Percentiles rank a stretch among this genome's conserved stretches.
These are phyloP conservation scores for Lathyrus sativus DNA, from an alignment of 306 rosid species.

Conservation along the genomic window DNA sequence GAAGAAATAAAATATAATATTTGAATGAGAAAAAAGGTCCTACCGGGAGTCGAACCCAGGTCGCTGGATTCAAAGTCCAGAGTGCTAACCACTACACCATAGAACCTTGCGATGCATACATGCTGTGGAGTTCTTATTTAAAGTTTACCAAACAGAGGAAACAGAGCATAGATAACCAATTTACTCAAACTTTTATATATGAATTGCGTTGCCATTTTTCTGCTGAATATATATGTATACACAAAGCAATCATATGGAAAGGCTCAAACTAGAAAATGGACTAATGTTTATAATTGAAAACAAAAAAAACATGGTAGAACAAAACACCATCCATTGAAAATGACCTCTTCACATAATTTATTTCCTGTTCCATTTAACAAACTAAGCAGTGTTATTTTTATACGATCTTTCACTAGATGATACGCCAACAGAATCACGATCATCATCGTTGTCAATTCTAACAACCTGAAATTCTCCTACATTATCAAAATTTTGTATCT, in stretches of 20 bases:
- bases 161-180: background rate
- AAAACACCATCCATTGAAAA: slow-evolving; percentile 2
- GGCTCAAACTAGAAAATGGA: too few species aligned
- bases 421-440: slow-evolving; percentile 5
- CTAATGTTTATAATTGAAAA: too few species aligned
- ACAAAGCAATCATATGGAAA: too few species aligned
- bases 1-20: too few species aligned
- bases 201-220: too few species aligned
- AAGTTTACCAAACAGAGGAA: background rate
- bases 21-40: slow-evolving; percentile 33
- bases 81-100: slow-evolving; percentile 67
- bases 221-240: too few species aligned
- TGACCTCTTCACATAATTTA: slow-evolving; percentile 48
- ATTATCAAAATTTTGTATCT: slow-evolving; percentile 30
- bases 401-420: background rate
- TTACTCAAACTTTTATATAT: background rate
- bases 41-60: slow-evolving; percentile 65
- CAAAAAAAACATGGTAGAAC: too few species aligned
- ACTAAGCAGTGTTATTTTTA: background rate
- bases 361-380: background rate
- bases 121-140: accelerated
- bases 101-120: background rate
- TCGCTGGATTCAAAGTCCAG: slow-evolving; percentile 66
- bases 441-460: slow-evolving; percentile 22
- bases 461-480: background rate